Conservation (phyloP, 306 rosid species). For the Fagus sylvatica region DNA sequence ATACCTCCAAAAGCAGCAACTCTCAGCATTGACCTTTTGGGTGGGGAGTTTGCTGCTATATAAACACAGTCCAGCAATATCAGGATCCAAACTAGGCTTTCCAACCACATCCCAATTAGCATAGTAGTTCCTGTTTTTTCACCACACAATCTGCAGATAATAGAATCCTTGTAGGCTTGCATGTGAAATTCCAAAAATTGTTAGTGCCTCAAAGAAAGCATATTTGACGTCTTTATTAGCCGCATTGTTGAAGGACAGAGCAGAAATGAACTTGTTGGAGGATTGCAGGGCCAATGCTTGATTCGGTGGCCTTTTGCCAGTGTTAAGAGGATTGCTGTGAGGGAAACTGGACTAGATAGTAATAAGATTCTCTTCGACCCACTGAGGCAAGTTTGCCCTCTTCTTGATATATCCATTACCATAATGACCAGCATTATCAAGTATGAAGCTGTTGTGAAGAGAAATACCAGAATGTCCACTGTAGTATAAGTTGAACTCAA, state of each 20-base stretch:
- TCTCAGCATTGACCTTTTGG: conserved; percentile 45
- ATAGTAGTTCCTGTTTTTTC: conserved; percentile 31
- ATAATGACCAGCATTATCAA: conserved; percentile 55
- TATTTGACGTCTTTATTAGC: conserved; percentile 55
- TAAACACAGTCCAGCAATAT: conserved; percentile 55
- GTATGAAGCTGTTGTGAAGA: conserved; percentile 56
- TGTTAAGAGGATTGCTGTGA: conserved; percentile 68
- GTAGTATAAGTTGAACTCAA: conserved; percentile 19
- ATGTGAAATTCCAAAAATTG: conserved; percentile 78
- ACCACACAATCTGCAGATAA: conserved; percentile 47
- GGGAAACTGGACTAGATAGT: conserved; percentile 81
- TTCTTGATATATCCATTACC: conserved; percentile 42
- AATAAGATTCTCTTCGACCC: conserved; percentile 46
- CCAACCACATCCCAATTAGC: conserved; percentile 35
- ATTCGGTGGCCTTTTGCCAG: conserved; percentile 73
- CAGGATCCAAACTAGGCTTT: conserved; percentile 54
- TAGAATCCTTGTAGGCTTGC: conserved; percentile 70
- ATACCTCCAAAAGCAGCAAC: conserved; percentile 62
- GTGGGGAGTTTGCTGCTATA: conserved; percentile 46
- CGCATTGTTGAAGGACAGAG: conserved; percentile 56
- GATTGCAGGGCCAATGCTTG: conserved; percentile 71
- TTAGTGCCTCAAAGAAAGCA: conserved; percentile 68
- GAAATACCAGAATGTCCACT: conserved; percentile 54
- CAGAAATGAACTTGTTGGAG: conserved; percentile 74
- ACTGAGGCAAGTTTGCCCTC: conserved; percentile 22